These are phyloP conservation scores for Leccinum rimulosum DNA, from an alignment of 768 basidiomycete genomes.

Conservation along the genomic window DNA sequence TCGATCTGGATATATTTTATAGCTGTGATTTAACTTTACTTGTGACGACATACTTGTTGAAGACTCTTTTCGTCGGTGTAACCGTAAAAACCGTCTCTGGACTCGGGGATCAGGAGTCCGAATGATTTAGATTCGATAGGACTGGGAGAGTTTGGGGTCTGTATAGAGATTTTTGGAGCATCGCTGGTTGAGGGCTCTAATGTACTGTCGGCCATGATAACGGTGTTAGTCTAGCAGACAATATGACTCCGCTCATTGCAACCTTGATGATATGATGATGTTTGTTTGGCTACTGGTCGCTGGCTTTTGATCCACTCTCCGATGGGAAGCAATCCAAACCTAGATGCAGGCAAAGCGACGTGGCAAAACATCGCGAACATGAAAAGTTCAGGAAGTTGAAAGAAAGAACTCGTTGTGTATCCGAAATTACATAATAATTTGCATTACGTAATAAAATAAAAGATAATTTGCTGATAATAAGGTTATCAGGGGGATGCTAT, in stretches of 20 bases:
- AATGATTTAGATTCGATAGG: conserved; percentile 21
- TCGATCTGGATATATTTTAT: conserved; percentile 53
- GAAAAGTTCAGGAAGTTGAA: background rate
- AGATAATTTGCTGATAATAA: conserved; percentile 14
- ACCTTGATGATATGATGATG: conserved; percentile 4
- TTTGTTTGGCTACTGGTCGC: conserved; percentile 12
- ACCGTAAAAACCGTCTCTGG: conserved; percentile 74
- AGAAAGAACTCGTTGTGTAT: too few species aligned
- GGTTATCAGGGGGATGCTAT: conserved; percentile 22
- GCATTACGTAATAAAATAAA: conserved; percentile 5
- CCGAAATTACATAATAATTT: background rate
- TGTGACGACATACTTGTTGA: conserved; percentile 55
- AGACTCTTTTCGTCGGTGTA: conserved; percentile 77
- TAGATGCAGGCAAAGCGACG: background rate
- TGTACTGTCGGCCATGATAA: conserved; percentile 18
- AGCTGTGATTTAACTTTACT: conserved; percentile 1
- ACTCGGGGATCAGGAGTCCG: conserved; percentile 42
- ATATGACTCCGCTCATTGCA: conserved; percentile 1
- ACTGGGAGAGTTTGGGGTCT: background rate
- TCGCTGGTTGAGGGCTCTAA: conserved; percentile 1
- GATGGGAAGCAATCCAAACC: background rate
- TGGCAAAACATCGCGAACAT: background rate
- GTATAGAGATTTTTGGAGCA: background rate
- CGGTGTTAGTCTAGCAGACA: conserved; percentile 1
- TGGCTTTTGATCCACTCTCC: background rate